Base-by-base conservation (phyloP, 495 filamentous ascomycete species). In the Cryomyces minteri region DNA sequence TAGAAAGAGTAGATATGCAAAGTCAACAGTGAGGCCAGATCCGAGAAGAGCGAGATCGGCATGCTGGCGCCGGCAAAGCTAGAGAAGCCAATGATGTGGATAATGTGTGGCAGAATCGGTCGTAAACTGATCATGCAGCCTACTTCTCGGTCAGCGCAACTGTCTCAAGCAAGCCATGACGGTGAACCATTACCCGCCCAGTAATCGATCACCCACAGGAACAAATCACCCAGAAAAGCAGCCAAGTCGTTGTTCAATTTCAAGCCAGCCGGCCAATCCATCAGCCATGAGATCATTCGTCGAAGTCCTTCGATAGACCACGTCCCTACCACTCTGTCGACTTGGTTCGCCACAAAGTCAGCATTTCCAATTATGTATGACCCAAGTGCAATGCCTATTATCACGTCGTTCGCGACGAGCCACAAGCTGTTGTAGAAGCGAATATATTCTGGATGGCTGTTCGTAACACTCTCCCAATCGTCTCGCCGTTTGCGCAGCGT, bases 391-490 rank as follows among this genome's bases (percentile, higher is more conserved):
- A 96, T 94, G 10, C 90, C 92, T 34, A 99, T 99, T 47, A 99
- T 99, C 32, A 95, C 80, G 65, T 99, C 90, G 60, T 99, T 99
- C 18, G 87, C 86, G 12, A 99, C 90, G 25, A 99, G 82, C 90
- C 90, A 99, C 14, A 99, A 67, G 53, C 87, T 94, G 64, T 95
- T 96, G 61, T 94, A 99, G 62, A 99, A 99, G 34, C 90, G 84
- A 52, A 99, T 99, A 56, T 99, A 99, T 59, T 96, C 88, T 4
- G 92, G 84, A 62, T 99, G 88, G 49, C 81, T 93, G 43, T 81
- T 92, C 0, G 86, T 94, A 32, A 94, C 78, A 60, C 88, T 95
- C 52, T 86, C 83, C 90, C 92, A 96, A 49, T 94, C 87, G 42
- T 82, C 76, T 53, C 88, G 93, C 39, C 88, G 71, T 49, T 83